Evolutionary conservation across 1,139 yeast species (phyloP), one percentile per base, ranked within the genome.

Genomic region (Debaryomycetaceae sp.): DNA sequence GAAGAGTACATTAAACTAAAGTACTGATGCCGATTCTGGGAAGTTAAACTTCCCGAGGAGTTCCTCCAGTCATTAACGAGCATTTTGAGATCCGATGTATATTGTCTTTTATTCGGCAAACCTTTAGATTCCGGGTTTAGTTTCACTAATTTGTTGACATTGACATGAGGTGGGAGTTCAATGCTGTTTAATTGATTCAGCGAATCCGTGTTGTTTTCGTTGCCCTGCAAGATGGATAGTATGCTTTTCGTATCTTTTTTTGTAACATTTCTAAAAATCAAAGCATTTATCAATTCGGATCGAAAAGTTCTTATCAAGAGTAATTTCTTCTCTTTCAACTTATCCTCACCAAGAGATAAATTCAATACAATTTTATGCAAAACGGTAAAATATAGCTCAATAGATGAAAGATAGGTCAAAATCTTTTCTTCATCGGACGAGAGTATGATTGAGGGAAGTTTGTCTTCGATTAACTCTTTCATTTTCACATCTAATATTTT

Each of bases 81-180:
- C 7, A 57, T 32, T 24, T 49, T 41, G 41, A 61, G 49, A 32
- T 48, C 55, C 3, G 58, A 43, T 1, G 61, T 24, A 19, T 56
- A 53, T 6, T 42, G 33, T 5, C 32, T 36, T 26, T 40, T 46
- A n/a, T 35, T 38, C 2, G 31, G 19, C 5, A 30, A 17, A 3
- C 5, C 19, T 13, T 33, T 14, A n/a, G 31, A 22, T 26, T 33
- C 11, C 37, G 19, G 22, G 3, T 42, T 31, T 8, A 53, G 29
- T 13, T 30, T 29, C 9, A 38, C 31, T 7, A 44, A 19, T 30
- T 59, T 62, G 16, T 47, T 55, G 1, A 70, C 71, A 46, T 70
- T 60, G 8, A 71, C 63, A 40, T 62, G 56, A 1, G 68, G 63
- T 1, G 76, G 76, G n/a, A 71, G 51, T 37, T 67, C 65, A 17